Percentiles rank a stretch among this genome's conserved stretches.
Conservation (phyloP, 768 basidiomycete genomes). For the Leccinum pellstonianum region DNA sequence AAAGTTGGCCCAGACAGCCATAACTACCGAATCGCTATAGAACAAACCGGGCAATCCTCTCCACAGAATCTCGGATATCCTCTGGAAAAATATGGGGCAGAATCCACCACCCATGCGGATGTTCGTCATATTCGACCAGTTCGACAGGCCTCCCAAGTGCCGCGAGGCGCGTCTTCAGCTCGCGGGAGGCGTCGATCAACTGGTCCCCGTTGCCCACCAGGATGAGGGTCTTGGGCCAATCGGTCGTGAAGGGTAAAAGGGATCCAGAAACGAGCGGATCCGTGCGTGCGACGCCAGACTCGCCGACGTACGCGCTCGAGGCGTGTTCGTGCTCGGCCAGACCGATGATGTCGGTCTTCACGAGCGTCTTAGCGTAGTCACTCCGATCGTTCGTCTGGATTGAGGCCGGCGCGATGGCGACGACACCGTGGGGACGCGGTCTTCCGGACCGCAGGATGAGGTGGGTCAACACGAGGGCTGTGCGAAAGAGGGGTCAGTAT, state of each 20-base stretch:
- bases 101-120: constrained; percentile 25
- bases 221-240: constrained; percentile 26
- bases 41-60: constrained; percentile 13
- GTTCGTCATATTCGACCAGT: constrained; percentile 26
- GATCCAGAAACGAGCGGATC: constrained; percentile 21
- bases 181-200: constrained; percentile 13
- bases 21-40: background rate
- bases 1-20: no score
- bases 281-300: constrained; percentile 9
- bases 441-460: constrained; percentile 50
- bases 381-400: constrained; percentile 6
- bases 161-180: constrained; percentile 7
- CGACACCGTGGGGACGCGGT: constrained; percentile 51
- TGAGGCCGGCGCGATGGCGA: constrained; percentile 50
- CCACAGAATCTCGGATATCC: constrained; percentile 6
- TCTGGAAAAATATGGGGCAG: constrained; percentile 18
- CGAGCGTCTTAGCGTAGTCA: constrained; percentile 4
- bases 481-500: background rate
- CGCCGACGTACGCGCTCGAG: constrained; percentile 9
- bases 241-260: constrained; percentile 12
- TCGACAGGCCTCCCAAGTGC: constrained; percentile 8
- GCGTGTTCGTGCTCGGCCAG: background rate
- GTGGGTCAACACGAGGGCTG: constrained; percentile 26
- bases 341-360: constrained; percentile 2
- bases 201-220: constrained; percentile 20